These are phyloP conservation scores for Exophiala dermatitidis DNA, from an alignment of 2,329 filamentous ascomycete genomes.

Conservation along the genomic window DNA sequence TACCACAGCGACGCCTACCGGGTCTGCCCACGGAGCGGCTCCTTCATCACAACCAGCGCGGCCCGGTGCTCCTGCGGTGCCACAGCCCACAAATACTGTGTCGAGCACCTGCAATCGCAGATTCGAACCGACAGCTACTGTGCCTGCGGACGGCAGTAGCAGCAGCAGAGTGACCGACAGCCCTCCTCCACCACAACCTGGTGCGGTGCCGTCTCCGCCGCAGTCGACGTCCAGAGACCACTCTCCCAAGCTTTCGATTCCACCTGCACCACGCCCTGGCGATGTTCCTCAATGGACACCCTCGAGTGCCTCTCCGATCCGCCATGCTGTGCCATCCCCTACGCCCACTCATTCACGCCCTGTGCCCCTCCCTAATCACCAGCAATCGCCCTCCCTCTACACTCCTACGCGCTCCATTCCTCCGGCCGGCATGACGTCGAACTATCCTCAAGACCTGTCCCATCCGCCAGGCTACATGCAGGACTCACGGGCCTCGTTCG, in stretches of 20 bases:
- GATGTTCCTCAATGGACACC: conserved; percentile 6
- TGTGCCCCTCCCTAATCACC: conserved; percentile 4
- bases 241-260: conserved; percentile 2
- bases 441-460: conserved; percentile 20
- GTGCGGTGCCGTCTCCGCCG: conserved; percentile 9
- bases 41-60: conserved; percentile 6
- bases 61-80: conserved; percentile 16
- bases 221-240: conserved; percentile 1
- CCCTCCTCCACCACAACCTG: conserved; percentile 17
- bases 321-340: conserved; percentile 6
- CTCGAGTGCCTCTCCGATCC: conserved; percentile 5
- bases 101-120: conserved; percentile 16
- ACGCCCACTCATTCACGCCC: conserved; percentile 11
- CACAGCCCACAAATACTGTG: conserved; percentile 18
- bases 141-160: neutral
- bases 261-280: conserved; percentile 5
- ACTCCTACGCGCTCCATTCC: conserved; percentile 6
- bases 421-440: conserved; percentile 9
- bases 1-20: conserved; percentile 8
- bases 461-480: conserved; percentile 32
- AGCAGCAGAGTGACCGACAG: conserved; percentile 1
- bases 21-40: neutral
- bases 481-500: conserved; percentile 26
- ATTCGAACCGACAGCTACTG: conserved; percentile 13
- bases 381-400: conserved; percentile 4